phyloP scores from a whole-genome alignment of 148 eudicot genomes.

The Silene latifolia region DNA sequence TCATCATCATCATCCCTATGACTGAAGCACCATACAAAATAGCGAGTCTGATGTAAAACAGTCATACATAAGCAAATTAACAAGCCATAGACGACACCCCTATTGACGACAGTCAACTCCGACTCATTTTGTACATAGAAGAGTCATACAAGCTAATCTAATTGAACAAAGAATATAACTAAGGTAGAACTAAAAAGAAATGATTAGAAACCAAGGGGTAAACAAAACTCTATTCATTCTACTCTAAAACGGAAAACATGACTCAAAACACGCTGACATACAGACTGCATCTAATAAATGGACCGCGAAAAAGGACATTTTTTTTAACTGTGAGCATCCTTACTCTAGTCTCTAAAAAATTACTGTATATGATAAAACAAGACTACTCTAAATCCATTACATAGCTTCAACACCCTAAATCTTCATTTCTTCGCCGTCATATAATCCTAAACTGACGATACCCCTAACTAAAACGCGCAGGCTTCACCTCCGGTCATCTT shows the following conservation, averaged over 20 bases:
- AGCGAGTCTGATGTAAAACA: too few species aligned
- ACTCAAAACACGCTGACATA: constrained; percentile 21
- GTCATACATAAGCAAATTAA: too few species aligned
- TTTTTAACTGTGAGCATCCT: not conserved
- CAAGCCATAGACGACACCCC: too few species aligned
- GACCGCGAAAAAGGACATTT: constrained; percentile 9
- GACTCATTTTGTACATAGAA: not conserved
- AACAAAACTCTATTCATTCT: constrained; percentile 23
- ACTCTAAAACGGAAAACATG: constrained; percentile 10
- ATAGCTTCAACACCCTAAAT: not conserved
- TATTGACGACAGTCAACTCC: too few species aligned
- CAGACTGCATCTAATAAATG: constrained; percentile 15
- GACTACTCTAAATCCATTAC: constrained; percentile 22
- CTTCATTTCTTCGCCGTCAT: not conserved
- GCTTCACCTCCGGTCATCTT: constrained; percentile 23
- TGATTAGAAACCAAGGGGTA: constrained; percentile 27
- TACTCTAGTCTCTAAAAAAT: too few species aligned
- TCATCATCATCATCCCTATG: not conserved
- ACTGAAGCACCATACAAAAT: not conserved
- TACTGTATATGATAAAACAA: too few species aligned
- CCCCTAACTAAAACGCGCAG: constrained; percentile 13
- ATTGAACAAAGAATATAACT: constrained; percentile 24
- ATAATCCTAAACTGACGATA: constrained; percentile 16
- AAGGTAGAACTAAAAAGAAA: constrained; percentile 21
- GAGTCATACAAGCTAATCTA: not conserved